Base-by-base conservation (phyloP, 768 basidiomycete species). In the Atractiella rhizophila region DNA sequence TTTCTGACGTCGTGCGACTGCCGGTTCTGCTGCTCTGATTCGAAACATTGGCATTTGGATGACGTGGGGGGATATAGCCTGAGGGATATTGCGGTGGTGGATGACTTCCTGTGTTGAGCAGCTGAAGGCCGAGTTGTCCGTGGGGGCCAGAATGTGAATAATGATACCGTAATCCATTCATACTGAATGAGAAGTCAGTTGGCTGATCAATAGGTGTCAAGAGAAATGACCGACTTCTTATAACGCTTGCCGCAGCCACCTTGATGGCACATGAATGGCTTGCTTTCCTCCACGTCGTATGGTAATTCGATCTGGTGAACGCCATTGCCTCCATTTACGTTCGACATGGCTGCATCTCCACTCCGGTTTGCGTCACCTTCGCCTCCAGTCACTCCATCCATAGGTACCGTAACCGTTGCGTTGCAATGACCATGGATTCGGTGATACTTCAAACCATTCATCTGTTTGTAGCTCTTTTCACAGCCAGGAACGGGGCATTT, bases 61-160 rank as follows among this genome's bases (percentile, higher is more conserved):
- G n/a, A n/a, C n/a, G n/a, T n/a, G n/a, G n/a, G n/a, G n/a, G n/a
- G n/a, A n/a, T 48, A 45, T 48, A 45, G 8, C 49, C 49, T 4
- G 47, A 43, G 13, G 49, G 49, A 40, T 43, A 51, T 31, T 46
- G 44, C 2, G 49, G 49, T 13, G 49, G 47, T 5, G 49, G 49
- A 42, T 51, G 49, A 45, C 44, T 44, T 2, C 42, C 42, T 18
- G 48, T 44, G 4, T 46, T 42, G 32, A 94, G 67, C 51, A 91
- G 62, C 32, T 73, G 70, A 0, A 94, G 64, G 5, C 91, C 91
- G 30, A 81, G 66, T 5, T 77, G 75, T 4, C 88, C 88, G 58
- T 96, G 91, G 31, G 85, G 82, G 10, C 86, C 88, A 18, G 77
- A 77, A 60, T 96, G 88, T 59, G 85, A 78, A 56, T 94, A 96